These are phyloP conservation scores for Talaromyces sp. DNA, from an alignment of 2,329 filamentous ascomycete species.

Conservation along the genomic window DNA sequence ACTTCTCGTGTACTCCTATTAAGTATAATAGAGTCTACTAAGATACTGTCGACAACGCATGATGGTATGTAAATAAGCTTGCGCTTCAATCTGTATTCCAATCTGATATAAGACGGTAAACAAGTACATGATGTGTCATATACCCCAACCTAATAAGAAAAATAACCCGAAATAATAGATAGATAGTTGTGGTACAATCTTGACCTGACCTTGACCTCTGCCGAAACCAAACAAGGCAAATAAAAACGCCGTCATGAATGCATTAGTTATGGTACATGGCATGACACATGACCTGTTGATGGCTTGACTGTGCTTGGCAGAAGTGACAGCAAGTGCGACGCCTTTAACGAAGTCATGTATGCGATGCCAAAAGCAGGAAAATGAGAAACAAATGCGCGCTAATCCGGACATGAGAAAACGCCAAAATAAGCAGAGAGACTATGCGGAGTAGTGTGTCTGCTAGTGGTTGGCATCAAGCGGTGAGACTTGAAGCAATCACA, in stretches of 20 bases:
- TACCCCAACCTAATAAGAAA: not conserved
- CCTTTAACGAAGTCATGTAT: not conserved
- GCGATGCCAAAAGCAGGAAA: slow-evolving; percentile 4
- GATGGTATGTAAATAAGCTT: not conserved
- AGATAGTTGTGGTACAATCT: slow-evolving; percentile 4
- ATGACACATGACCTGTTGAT: not conserved
- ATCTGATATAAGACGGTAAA: not conserved
- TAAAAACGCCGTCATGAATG: slow-evolving; percentile 5
- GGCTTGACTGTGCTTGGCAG: not conserved
- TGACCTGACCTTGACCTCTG: not conserved
- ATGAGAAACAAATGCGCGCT: slow-evolving; percentile 8
- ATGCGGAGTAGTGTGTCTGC: not conserved
- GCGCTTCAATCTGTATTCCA: slow-evolving; percentile 4
- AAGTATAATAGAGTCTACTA: not conserved
- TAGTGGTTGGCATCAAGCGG: slow-evolving; percentile 6
- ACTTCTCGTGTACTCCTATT: not conserved
- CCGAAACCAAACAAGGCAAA: not conserved
- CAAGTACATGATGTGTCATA: not conserved
- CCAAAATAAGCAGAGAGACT: not conserved
- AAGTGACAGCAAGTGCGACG: not conserved
- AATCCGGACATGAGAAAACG: not conserved
- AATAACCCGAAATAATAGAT: not conserved
- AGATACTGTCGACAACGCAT: not conserved
- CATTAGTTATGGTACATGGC: slow-evolving; percentile 9
- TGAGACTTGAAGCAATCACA: not conserved